Conservation (phyloP, 768 basidiomycete genomes). For the Fomitopsis pulvina region DNA sequence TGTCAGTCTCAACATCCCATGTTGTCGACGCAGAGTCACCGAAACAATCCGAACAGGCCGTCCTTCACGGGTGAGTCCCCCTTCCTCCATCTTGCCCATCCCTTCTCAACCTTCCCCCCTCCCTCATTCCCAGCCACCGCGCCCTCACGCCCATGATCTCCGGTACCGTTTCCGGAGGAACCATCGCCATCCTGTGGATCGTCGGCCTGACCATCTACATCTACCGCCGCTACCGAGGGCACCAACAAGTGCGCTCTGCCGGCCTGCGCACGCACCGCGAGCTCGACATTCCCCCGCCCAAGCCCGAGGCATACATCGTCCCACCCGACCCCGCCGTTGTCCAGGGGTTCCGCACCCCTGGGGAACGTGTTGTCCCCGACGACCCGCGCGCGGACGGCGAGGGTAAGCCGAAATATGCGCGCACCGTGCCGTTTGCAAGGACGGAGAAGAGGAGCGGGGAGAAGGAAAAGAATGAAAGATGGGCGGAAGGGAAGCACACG, state of each 20-base stretch:
- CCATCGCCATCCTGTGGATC: constrained; percentile 44
- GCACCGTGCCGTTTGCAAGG: not conserved
- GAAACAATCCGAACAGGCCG: constrained; percentile 8
- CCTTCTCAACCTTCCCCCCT: not conserved
- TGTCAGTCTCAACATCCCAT: not conserved
- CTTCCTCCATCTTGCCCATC: not conserved
- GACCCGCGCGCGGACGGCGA: constrained; percentile 5
- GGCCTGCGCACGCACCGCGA: constrained; percentile 37
- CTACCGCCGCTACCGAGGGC: constrained; percentile 43
- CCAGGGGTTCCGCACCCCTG: constrained; percentile 39
- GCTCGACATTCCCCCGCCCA: constrained; percentile 26
- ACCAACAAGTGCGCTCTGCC: constrained; percentile 37
- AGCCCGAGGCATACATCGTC: constrained; percentile 36
- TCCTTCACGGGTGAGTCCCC: constrained; percentile 12
- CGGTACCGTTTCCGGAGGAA: constrained; percentile 48
- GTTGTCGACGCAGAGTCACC: constrained; percentile 11
- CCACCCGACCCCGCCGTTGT: constrained; percentile 65
- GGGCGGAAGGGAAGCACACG: not conserved
- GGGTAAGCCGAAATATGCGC: constrained; percentile 1
- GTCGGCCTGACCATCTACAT: constrained; percentile 55
- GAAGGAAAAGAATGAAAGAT: not conserved
- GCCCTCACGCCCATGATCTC: constrained; percentile 50
- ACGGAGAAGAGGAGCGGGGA: not conserved
- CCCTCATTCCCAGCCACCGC: not conserved
- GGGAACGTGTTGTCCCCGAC: constrained; percentile 24